Conservation (phyloP, 805 yeast genomes). For the Pichia phayaonensis region DNA sequence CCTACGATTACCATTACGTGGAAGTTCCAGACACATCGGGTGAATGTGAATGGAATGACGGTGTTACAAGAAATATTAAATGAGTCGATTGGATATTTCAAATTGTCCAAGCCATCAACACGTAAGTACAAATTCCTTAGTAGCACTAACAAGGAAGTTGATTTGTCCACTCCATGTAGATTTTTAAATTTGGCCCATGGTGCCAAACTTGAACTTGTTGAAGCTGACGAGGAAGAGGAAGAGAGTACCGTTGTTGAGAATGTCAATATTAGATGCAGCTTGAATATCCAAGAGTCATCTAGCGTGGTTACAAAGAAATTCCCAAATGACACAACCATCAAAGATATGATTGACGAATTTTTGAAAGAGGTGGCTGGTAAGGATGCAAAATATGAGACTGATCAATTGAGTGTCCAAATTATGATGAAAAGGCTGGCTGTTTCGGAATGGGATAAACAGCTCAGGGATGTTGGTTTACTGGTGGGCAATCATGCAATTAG, state of each 20-base stretch:
- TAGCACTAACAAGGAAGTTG: slow-evolving; percentile 15
- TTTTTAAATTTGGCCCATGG: slow-evolving; percentile 38
- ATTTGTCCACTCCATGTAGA: slow-evolving; percentile 35
- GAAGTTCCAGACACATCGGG: slow-evolving; percentile 24
- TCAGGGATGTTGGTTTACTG: background rate
- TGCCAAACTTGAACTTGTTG: slow-evolving; percentile 29
- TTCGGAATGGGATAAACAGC: background rate
- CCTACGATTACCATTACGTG: slow-evolving; percentile 24
- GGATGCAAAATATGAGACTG: too few relatives aligned
- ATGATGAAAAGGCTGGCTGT: background rate
- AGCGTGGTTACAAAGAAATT: background rate
- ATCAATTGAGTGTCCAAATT: background rate
- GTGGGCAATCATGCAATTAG: slow-evolving; percentile 5
- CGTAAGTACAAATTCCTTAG: slow-evolving; percentile 3
- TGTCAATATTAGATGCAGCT: background rate
- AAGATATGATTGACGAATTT: background rate
- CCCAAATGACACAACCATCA: background rate
- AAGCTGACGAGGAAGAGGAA: background rate
- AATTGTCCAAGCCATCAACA: slow-evolving; percentile 11
- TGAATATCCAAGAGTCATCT: background rate
- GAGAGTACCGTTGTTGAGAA: too few relatives aligned
- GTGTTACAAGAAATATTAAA: slow-evolving; percentile 30
- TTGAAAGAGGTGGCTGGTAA: background rate
- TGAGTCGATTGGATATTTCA: slow-evolving; percentile 29
- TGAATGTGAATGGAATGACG: slow-evolving; percentile 28